Evolutionary conservation across 768 basidiomycete genomes (phyloP), one percentile per base, ranked within the genome.

Genomic region (Tricholoma sp.): DNA sequence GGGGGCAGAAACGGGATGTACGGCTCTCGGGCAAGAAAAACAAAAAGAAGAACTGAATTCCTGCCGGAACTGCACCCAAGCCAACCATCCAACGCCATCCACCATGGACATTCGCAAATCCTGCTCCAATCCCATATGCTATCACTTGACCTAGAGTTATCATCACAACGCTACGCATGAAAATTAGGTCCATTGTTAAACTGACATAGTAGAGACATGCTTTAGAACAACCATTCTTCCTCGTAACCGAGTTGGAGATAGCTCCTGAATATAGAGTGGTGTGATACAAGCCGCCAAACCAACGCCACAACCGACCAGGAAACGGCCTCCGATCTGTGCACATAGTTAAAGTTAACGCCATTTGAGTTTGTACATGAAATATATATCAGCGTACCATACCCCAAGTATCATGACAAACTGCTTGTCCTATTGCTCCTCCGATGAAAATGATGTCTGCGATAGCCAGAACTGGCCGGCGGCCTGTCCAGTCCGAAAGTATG

Each of bases 61-160:
- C 84, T 1, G 88, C 84, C 1, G 88, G 88, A 2, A 88, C 73
- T 1, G 81, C 81, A 12, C 90, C 88, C 2, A 92, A 72, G 3
- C 88, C 91, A 13, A 89, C 87, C 86, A 91, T 89, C 83, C 83
- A 92, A 52, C 91, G 73, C 91, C 91, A 94, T 2, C 91, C 91
- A 3, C 77, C 71, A 32, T 69, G 68, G 52, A 80, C 69, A 55
- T 80, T 78, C 56, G 76, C 80, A 61, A 88, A 88, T 2, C 80
- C 86, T 20, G 86, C 85, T 24, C 82, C 87, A 54, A 86, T 84
- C 17, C 82, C 86, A 64, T 90, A 92, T 0, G 88, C 87, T 49
- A 91, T 79, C 31, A 91, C 88, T 60, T 91, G 91, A 2, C 88
- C 88, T 6, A 86, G 74, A 0, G 91, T 94, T 64, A 93, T 89